phyloP scores from a whole-genome alignment of 495 filamentous ascomycete genomes.

The Jackrogersella multiformis region DNA sequence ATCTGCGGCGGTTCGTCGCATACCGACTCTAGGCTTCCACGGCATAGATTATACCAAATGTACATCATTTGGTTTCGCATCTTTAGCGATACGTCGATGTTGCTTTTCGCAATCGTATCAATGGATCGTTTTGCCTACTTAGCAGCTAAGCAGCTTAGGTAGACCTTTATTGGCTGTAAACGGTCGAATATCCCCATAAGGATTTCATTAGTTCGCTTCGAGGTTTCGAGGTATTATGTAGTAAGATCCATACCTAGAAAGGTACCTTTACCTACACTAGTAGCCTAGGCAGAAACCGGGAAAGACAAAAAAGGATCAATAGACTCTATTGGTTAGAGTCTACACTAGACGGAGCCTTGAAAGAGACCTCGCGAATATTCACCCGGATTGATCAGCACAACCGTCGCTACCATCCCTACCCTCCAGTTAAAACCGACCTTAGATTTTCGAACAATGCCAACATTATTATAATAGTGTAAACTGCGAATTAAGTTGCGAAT shows the following conservation, averaged over 20 bases:
- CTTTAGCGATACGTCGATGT: neutral
- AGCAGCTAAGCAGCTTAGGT: too few relatives aligned
- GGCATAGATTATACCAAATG: neutral
- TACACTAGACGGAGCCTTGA: too few relatives aligned
- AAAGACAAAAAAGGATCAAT: constrained; percentile 13
- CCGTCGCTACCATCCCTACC: constrained; percentile 1
- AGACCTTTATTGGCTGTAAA: too few relatives aligned
- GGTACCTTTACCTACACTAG: too few relatives aligned
- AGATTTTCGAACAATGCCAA: neutral
- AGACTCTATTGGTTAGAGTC: too few relatives aligned
- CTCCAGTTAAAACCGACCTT: constrained; percentile 10
- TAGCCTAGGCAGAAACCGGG: too few relatives aligned
- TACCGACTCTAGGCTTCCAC: constrained; percentile 6
- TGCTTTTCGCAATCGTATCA: neutral
- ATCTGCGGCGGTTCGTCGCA: too few relatives aligned
- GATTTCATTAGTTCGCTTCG: neutral
- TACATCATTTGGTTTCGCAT: constrained; percentile 2
- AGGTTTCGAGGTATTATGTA: too few relatives aligned
- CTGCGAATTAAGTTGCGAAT: neutral
- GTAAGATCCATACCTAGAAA: neutral
- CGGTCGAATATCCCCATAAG: constrained; percentile 1
- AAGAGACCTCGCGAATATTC: too few relatives aligned
- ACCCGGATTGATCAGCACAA: constrained; percentile 27
- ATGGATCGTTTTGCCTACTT: constrained; percentile 9
- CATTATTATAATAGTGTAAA: neutral